phyloP scores from a whole-genome alignment of 2,329 filamentous ascomycete genomes.

The Claviceps africana region DNA sequence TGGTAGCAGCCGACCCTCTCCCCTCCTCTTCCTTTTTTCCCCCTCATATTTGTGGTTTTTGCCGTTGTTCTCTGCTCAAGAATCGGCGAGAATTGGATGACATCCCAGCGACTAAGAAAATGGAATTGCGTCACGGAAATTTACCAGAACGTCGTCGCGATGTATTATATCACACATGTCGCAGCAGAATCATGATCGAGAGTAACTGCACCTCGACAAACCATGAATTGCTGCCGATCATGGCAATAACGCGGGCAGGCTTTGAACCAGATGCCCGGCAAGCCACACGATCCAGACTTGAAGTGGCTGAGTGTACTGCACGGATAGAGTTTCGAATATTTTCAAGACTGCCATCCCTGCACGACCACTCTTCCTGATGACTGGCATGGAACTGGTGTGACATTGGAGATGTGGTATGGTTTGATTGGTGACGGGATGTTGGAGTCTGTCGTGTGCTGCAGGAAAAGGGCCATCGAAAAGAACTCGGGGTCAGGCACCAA shows the following conservation, averaged over 20 bases:
- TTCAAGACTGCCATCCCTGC: background rate
- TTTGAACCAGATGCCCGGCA: background rate
- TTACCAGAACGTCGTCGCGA: background rate
- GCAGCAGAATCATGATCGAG: background rate
- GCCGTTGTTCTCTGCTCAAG: background rate
- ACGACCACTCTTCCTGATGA: conserved; percentile 4
- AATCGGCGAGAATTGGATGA: background rate
- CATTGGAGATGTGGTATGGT: conserved; percentile 15
- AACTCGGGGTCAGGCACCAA: background rate
- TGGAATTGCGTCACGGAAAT: background rate
- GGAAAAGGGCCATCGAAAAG: background rate
- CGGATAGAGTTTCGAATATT: background rate
- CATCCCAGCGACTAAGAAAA: background rate
- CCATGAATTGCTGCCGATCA: background rate
- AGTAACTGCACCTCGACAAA: background rate
- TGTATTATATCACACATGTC: background rate
- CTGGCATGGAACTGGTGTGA: conserved; percentile 10
- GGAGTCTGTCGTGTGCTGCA: background rate
- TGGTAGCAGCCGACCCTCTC: no score
- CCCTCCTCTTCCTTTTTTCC: no score
- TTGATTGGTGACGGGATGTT: conserved; percentile 12
- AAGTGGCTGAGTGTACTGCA: background rate
- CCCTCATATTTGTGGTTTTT: background rate
- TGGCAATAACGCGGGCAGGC: background rate
- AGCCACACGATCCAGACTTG: background rate